These are phyloP conservation scores for Taiozyma sp. DNA, from an alignment of 1,139 yeast genomes.

Conservation along the genomic window DNA sequence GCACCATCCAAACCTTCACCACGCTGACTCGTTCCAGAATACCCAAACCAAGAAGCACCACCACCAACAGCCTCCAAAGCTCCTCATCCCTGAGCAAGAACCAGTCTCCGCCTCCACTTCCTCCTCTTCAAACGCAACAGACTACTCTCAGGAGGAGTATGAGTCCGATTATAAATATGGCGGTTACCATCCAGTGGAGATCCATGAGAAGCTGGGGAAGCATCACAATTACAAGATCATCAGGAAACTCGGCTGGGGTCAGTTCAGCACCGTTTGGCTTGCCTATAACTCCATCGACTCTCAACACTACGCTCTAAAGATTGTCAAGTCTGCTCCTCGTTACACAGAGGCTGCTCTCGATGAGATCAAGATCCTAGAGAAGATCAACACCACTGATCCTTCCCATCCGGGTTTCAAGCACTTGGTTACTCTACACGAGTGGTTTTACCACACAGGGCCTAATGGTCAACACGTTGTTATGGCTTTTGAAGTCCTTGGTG, in stretches of 20 bases:
- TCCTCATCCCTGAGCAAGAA: too few species aligned
- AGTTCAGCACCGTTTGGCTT: constrained; percentile 86
- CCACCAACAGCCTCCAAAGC: not conserved
- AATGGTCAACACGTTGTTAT: constrained; percentile 82
- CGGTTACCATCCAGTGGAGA: constrained; percentile 82
- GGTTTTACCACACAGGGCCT: constrained; percentile 74
- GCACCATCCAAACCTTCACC: constrained; percentile 8
- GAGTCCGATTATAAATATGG: constrained; percentile 71
- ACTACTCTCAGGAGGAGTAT: constrained; percentile 51
- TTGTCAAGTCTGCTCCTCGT: constrained; percentile 64
- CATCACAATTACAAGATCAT: constrained; percentile 60
- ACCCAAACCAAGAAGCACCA: not conserved
- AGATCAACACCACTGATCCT: constrained; percentile 43
- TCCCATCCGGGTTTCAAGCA: constrained; percentile 69
- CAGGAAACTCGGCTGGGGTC: constrained; percentile 90
- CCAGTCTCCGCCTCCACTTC: too few species aligned
- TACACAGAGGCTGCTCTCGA: constrained; percentile 86
- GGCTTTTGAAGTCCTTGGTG: constrained; percentile 90
- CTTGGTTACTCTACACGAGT: constrained; percentile 67
- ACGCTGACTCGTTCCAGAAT: constrained; percentile 3
- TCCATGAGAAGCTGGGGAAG: constrained; percentile 64
- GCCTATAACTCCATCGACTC: constrained; percentile 55
- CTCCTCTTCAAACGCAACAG: not conserved
- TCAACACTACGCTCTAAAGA: constrained; percentile 76
- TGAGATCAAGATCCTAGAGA: constrained; percentile 62